Evolutionary conservation across 768 basidiomycete genomes (phyloP), one percentile per base, ranked within the genome.

Genomic region (Sarcodon sp.): DNA sequence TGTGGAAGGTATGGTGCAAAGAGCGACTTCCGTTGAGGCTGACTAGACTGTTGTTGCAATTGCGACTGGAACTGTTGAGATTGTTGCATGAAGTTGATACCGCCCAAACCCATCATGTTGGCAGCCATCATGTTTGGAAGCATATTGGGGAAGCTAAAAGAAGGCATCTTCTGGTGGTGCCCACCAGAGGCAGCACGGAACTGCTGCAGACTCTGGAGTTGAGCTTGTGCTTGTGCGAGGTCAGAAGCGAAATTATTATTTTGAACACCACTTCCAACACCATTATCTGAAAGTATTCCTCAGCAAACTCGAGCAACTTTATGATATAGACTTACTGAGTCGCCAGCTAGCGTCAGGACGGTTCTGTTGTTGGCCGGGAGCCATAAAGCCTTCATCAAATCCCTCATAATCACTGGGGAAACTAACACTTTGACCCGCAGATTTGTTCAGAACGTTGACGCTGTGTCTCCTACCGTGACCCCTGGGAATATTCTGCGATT

Each of bases 1-100:
- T 97, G 93, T 45, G 96, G 96, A 52, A 99, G 80, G 63, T 99
- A 99, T 47, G 96, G 96, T 50, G 94, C 94, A 62, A 99, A 99
- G 35, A 99, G 76, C 41, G 91, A 97, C 70, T 98, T 98, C 66
- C 96, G 85, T 66, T 96, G 91, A 33, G 92, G 93, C 53, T 92
- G 87, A 56, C 66, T 84, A 11, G 83, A 83, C 65, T 91, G 88
- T 59, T 96, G 93, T 60, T 94, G 91, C 16, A 97, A 72, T 59
- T 96, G 93, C 50, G 88, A 85, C 68, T 92, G 92, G 71, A 96
- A 94, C 55, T 88, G 92, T 56, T 87, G 86, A 47, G 93, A 91
- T 54, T 93, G 87, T 60, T 94, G 92, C 51, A 92, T 75, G 18
- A 93, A 66, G 62, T 83, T 91, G 43, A 87, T 78, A 33, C 86